Evolutionary conservation across 805 yeast genomes (phyloP).

Genomic region (Candida nonsorbophila): DNA sequence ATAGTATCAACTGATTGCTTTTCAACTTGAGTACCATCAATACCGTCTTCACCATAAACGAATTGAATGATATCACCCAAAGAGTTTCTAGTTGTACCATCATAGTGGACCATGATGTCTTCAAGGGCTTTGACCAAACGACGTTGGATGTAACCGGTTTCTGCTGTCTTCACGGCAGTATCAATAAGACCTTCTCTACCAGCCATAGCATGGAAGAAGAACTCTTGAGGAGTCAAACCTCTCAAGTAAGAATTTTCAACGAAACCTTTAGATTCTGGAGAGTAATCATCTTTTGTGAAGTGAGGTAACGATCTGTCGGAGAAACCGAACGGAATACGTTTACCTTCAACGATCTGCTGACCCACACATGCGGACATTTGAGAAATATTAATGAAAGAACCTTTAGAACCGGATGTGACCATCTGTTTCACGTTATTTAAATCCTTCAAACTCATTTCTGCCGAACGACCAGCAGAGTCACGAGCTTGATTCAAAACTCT

Average conservation of each 20-base stretch:
- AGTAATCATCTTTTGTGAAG: constrained; percentile 96
- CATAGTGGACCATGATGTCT: constrained; percentile 96
- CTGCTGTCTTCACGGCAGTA: constrained; percentile 99
- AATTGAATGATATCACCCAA: constrained; percentile 95
- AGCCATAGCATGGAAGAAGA: constrained; percentile 99
- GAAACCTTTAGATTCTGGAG: constrained; percentile 97
- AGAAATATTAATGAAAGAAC: constrained; percentile 97
- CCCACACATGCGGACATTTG: constrained; percentile 99
- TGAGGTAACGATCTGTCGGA: constrained; percentile 96
- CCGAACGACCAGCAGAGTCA: constrained; percentile 98
- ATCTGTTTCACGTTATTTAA: constrained; percentile 95
- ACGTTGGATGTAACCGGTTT: constrained; percentile 97
- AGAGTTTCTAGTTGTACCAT: constrained; percentile 97
- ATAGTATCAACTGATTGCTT: constrained; percentile 93
- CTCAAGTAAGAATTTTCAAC: constrained; percentile 95
- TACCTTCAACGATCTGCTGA: constrained; percentile 99
- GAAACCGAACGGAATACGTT: constrained; percentile 97
- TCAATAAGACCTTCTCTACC: constrained; percentile 99
- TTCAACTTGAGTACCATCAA: constrained; percentile 97
- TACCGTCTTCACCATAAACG: constrained; percentile 97
- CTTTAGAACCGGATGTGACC: constrained; percentile 99
- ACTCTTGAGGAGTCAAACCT: constrained; percentile 98
- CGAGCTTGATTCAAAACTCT: constrained; percentile 95
- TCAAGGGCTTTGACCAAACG: constrained; percentile 95
- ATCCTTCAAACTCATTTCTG: constrained; percentile 93